Percentiles rank a stretch among this genome's conserved stretches.
Conservation (phyloP, 2,329 filamentous ascomycete species). For the Aspergillus costaricaensis region DNA sequence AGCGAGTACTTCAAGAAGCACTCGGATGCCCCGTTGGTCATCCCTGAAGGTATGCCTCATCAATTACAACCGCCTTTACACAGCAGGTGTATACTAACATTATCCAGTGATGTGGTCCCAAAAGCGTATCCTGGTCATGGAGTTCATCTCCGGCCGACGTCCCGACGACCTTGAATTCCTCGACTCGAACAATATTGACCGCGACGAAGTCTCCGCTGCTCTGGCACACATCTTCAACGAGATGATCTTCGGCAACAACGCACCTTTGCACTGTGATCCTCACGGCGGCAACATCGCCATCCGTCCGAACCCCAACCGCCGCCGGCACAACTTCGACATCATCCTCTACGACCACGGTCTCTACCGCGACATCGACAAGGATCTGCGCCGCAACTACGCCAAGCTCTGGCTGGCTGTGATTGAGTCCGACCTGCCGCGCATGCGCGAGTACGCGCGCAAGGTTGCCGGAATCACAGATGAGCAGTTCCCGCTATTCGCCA, state of each 20-base stretch:
- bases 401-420: constrained; percentile 98
- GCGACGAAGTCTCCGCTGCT: constrained; percentile 91
- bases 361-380: constrained; percentile 84
- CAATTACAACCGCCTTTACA: not conserved
- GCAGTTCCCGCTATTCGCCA: constrained; percentile 92
- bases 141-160: constrained; percentile 80
- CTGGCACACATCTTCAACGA: constrained; percentile 95
- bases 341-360: constrained; percentile 96
- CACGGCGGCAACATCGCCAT: constrained; percentile 96
- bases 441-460: constrained; percentile 86
- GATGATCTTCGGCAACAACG: constrained; percentile 93
- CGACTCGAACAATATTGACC: constrained; percentile 82
- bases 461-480: constrained; percentile 86
- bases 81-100: constrained; percentile 17
- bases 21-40: constrained; percentile 75
- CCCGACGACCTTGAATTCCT: constrained; percentile 88
- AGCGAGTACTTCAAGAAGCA: constrained; percentile 77
- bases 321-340: constrained; percentile 82
- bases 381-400: constrained; percentile 81
- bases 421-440: constrained; percentile 78
- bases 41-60: constrained; percentile 62
- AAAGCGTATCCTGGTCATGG: constrained; percentile 91
- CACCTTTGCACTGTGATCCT: constrained; percentile 92
- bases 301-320: constrained; percentile 67
- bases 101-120: constrained; percentile 76